phyloP scores from a whole-genome alignment of 2,329 filamentous ascomycete genomes.

The Phyllosticta capitalensis region DNA sequence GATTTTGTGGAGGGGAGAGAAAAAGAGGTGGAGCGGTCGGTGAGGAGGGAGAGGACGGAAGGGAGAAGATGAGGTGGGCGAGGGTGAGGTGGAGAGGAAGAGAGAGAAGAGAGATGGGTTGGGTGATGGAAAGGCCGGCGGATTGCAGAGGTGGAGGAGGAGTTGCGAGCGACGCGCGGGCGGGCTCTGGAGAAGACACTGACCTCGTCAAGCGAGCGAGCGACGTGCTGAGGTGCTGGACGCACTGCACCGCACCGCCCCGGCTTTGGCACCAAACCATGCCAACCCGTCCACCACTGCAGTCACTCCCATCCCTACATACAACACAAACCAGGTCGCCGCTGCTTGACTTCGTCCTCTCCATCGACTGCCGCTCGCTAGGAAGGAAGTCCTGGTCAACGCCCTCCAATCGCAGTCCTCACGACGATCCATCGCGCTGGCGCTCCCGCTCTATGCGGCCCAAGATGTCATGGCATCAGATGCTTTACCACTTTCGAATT shows the following conservation, averaged over 20 bases:
- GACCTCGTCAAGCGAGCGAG: background rate
- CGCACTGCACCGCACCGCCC: background rate
- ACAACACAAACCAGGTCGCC: background rate
- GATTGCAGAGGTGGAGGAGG: constrained; percentile 1
- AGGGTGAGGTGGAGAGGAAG: background rate
- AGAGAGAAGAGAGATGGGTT: background rate
- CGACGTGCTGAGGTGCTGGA: too few species aligned
- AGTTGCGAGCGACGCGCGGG: background rate
- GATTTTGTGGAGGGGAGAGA: background rate
- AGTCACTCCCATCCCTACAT: background rate
- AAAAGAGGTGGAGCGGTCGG: constrained; percentile 2
- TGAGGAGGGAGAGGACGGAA: constrained; percentile 1
- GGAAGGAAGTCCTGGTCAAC: constrained; percentile 3
- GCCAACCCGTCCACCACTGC: background rate
- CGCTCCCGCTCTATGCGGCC: background rate
- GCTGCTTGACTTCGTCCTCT: background rate
- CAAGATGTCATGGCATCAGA: background rate
- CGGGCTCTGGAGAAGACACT: background rate
- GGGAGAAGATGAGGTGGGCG: constrained; percentile 1
- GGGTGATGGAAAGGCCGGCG: background rate
- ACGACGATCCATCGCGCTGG: constrained; percentile 1
- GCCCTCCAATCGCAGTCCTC: constrained; percentile 5
- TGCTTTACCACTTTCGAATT: background rate
- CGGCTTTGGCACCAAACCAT: background rate
- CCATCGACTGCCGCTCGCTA: background rate